A percentile compares a stretch with the other conserved stretches of the same genome.
Evolutionary conservation across 2,329 filamentous ascomycete genomes (phyloP).

Genomic region (Neonectria faginata): DNA sequence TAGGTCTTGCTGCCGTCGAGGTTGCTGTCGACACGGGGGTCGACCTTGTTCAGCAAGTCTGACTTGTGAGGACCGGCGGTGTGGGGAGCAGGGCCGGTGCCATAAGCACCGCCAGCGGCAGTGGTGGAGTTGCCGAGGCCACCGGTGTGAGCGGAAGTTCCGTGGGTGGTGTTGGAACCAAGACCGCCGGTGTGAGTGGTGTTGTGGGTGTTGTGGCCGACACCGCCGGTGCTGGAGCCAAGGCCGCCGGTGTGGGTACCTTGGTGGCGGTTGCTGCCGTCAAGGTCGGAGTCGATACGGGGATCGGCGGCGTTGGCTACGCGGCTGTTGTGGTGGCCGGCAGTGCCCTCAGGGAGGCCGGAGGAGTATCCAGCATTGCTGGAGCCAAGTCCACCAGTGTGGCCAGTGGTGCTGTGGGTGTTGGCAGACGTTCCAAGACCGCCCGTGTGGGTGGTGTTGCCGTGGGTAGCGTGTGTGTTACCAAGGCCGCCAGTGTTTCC

Average conservation of each 20-base stretch:
- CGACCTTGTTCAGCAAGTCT: slow-evolving; percentile 61
- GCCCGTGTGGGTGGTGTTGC: slow-evolving; percentile 37
- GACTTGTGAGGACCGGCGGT: slow-evolving; percentile 61
- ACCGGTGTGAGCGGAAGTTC: slow-evolving; percentile 29
- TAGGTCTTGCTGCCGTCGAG: slow-evolving; percentile 58
- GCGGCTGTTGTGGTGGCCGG: slow-evolving; percentile 60
- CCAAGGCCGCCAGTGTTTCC: not conserved
- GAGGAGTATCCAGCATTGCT: slow-evolving; percentile 25
- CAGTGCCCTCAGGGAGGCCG: slow-evolving; percentile 39
- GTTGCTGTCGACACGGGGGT: slow-evolving; percentile 66
- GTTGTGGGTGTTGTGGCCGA: slow-evolving; percentile 15
- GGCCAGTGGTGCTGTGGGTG: slow-evolving; percentile 50
- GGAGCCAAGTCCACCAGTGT: slow-evolving; percentile 20
- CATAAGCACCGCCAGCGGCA: slow-evolving; percentile 49
- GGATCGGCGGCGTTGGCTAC: slow-evolving; percentile 64
- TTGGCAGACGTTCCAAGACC: slow-evolving; percentile 18
- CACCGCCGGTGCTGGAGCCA: slow-evolving; percentile 16
- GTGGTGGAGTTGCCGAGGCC: slow-evolving; percentile 27
- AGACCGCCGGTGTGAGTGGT: slow-evolving; percentile 31
- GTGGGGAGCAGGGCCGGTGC: slow-evolving; percentile 49
- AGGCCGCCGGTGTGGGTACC: slow-evolving; percentile 29
- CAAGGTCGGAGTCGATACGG: slow-evolving; percentile 65
- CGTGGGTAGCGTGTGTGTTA: slow-evolving; percentile 7
- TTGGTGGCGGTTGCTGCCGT: slow-evolving; percentile 48
- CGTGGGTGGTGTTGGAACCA: slow-evolving; percentile 6